Base-by-base conservation (phyloP, 495 filamentous ascomycete species). In the Penicillium silybi region DNA sequence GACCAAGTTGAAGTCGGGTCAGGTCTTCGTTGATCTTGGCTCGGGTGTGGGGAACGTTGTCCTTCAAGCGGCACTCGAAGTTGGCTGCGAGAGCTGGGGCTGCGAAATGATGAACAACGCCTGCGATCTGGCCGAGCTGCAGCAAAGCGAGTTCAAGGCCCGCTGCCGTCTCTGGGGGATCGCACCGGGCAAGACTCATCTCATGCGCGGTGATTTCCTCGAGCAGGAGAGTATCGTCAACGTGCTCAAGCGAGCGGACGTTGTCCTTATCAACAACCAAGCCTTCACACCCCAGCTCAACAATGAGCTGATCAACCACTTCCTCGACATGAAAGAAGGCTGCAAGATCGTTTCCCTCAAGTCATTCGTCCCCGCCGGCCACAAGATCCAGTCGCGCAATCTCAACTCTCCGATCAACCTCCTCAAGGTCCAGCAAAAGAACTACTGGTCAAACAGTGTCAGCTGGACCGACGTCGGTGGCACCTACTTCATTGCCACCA, bases 21-120 rank as follows among this genome's bases (percentile, higher is more conserved):
- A 92, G 50, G 84, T 92, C 1, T 97, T 98, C 62, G 84, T 98
- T 48, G 93, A 98, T 63, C 78, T 98, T 32, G 93, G 93, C 25
- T 96, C 90, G 16, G 93, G 93, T 22, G 93, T 96, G 23, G 93
- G 91, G 5, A 98, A 96, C 66, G 93, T 97, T 3, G 89, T 92
- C 19, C 75, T 98, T 37, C 93, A 98, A 65, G 93, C 93, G 4
- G 93, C 93, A 8, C 80, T 98, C 7, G 88, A 98, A 65, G 83
- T 92, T 43, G 93, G 93, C 13, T 95, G 89, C 65, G 89, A 96
- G 66, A 92, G 88, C 69, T 97, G 90, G 85, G 93, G 93, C 20
- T 96, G 92, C 63, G 93, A 98, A 69, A 88, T 92, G 79, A 92
- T 95, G 89, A 78, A 85, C 54, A 90, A 91, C 44, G 87, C 88